Base-by-base conservation (phyloP, 2,329 filamentous ascomycete genomes). In the Pseudogymnoascus sp. region DNA sequence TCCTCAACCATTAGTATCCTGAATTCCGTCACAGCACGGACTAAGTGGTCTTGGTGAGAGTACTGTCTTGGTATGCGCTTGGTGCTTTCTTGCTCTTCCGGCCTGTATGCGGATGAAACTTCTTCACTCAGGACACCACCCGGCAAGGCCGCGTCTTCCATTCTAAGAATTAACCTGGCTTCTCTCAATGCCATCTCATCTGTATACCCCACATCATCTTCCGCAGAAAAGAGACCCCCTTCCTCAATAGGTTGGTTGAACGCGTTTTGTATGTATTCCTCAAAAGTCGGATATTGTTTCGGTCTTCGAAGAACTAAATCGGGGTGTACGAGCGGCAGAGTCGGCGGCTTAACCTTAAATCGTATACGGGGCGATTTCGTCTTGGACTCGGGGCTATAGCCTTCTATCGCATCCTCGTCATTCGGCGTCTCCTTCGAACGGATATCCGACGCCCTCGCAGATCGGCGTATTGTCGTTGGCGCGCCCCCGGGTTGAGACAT, bases 41-140 rank as follows among this genome's bases (percentile, higher is more conserved):
- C 80, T 61, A 97, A 81, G 72, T 97, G 90, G 71, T 97, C 93
- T 71, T 86, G 83, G 68, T 96, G 92, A n/a, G 89, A 87, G 80
- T 91, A 97, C 70, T 95, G 91, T 61, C 83, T 82, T 0, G 86
- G 83, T 41, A 60, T 60, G 58, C 58, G 58, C 0, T 90, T 90
- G 69, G 96, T 89, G 63, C 90, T 87, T 64, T 78, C 79, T 33
- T 83, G 81, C 11, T 85, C 80, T 66, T 95, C 90, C 0, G 90
- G 89, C 16, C 87, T 81, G 68, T 90, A 95, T 23, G 88, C 77
- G 2, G 87, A 88, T 71, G 90, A 93, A 64, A 82, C 81, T 64
- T 86, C 85, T 61, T 81, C 78, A 60, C 88, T 91, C 28, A 97
- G 80, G 3, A 92, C 73, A 1, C 91, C 91, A 14, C 92, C 93